phyloP scores from a whole-genome alignment of 2,329 filamentous ascomycete species.

The Metarhizium guizhouense region DNA sequence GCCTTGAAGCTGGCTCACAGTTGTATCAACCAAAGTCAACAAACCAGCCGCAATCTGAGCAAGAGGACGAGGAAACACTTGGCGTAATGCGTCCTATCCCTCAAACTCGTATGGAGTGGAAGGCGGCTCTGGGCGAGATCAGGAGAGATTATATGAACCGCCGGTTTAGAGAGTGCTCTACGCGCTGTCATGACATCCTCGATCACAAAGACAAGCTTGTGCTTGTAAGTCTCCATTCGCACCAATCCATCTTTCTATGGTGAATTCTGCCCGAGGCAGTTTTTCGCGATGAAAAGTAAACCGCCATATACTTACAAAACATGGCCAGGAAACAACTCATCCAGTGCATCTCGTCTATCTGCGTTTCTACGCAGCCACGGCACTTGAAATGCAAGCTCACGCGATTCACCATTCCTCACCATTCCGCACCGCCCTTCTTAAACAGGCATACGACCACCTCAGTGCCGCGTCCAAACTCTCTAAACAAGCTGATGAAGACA shows the following conservation, averaged over 20 bases:
- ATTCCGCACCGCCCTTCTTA: constrained; percentile 38
- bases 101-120: constrained; percentile 41
- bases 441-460: constrained; percentile 45
- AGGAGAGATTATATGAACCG: constrained; percentile 43
- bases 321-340: constrained; percentile 30
- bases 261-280: too few species aligned
- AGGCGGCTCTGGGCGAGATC: constrained; percentile 38
- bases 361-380: constrained; percentile 53
- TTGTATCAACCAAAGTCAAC: not conserved
- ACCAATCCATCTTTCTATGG: not conserved
- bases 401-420: constrained; percentile 35
- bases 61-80: not conserved
- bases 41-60: not conserved
- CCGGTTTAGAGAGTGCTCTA: constrained; percentile 43
- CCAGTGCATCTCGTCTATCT: constrained; percentile 49
- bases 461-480: constrained; percentile 38
- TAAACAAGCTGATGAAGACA: constrained; percentile 32
- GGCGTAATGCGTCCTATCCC: constrained; percentile 15
- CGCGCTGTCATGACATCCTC: constrained; percentile 44
- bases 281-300: not conserved
- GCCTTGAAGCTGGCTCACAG: constrained; percentile 1
- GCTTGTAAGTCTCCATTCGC: constrained; percentile 23
- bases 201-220: constrained; percentile 36
- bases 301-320: not conserved
- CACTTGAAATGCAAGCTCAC: constrained; percentile 47